Conservation (phyloP, 176 grass and related monocot species). For the Cenchrus purpureus region DNA sequence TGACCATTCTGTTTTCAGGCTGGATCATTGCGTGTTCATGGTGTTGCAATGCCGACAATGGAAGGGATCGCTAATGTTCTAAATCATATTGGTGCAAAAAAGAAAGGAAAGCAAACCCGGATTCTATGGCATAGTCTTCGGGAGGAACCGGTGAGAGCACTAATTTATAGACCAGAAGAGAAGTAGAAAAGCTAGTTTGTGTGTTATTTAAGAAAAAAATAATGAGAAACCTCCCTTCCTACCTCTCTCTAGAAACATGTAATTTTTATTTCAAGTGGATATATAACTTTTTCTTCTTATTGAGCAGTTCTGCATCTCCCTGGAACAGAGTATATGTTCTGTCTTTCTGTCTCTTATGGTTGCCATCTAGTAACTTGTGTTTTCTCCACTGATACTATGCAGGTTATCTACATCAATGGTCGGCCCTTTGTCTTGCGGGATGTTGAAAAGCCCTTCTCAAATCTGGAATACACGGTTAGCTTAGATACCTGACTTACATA, state of each 20-base stretch:
- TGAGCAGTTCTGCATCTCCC: not conserved
- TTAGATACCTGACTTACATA: constrained; percentile 22
- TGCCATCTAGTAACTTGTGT: constrained; percentile 29
- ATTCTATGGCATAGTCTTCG: constrained; percentile 96
- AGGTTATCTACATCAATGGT: constrained; percentile 94
- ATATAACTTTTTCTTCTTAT: not conserved
- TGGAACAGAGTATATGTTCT: constrained; percentile 19
- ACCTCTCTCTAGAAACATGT: not conserved
- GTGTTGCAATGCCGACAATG: constrained; percentile 96
- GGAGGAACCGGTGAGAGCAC: constrained; percentile 84
- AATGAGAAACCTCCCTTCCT: not conserved
- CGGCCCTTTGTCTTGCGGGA: constrained; percentile 96
- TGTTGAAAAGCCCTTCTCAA: constrained; percentile 97
- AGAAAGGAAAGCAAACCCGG: constrained; percentile 71
- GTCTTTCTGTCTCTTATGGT: constrained; percentile 8
- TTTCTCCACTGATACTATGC: constrained; percentile 43
- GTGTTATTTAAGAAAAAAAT: not conserved
- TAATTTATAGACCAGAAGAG: constrained; percentile 22
- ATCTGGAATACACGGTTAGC: constrained; percentile 97
- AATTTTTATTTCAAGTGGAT: constrained; percentile 18
- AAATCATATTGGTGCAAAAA: constrained; percentile 84
- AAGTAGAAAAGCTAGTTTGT: not conserved
- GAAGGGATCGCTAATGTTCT: constrained; percentile 94
- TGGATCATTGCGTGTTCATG: constrained; percentile 88
- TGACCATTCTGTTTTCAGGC: constrained; percentile 56